phyloP scores from a whole-genome alignment of 495 filamentous ascomycete genomes.

The Jackrogersella minutella region DNA sequence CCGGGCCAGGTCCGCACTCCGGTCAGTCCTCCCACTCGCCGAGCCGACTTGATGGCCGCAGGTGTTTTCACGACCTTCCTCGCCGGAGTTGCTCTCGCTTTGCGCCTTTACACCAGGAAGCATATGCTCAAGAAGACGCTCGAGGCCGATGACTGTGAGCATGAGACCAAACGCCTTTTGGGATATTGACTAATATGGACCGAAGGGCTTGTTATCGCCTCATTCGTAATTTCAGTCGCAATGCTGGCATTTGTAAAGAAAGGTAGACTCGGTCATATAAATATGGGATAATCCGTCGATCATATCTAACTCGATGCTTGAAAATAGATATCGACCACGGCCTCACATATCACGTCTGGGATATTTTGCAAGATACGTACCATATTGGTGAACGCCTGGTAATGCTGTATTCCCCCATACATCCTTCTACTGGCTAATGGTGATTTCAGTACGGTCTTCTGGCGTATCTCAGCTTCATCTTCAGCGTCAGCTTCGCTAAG shows the following conservation, averaged over 20 bases:
- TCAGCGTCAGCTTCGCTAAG: conserved; percentile 33
- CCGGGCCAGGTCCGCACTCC: conserved; percentile 27
- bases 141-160: conserved; percentile 26
- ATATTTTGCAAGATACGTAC: conserved; percentile 29
- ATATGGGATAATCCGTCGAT: no score
- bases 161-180: neutral
- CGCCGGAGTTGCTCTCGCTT: conserved; percentile 14
- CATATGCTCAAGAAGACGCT: conserved; percentile 14
- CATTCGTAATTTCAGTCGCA: conserved; percentile 25
- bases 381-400: conserved; percentile 32
- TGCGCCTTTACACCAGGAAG: conserved; percentile 23
- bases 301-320: neutral
- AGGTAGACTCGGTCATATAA: conserved; percentile 12
- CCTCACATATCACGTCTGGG: conserved; percentile 36
- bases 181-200: neutral
- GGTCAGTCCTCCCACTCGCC: conserved; percentile 19
- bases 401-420: neutral
- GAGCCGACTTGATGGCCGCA: conserved; percentile 17
- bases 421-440: conserved; percentile 4
- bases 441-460: conserved; percentile 22
- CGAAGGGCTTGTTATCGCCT: conserved; percentile 26
- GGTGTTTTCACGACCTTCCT: conserved; percentile 28
- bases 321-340: conserved; percentile 34
- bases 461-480: conserved; percentile 26
- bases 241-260: conserved; percentile 33